Evolutionary conservation across 139 green algal genomes (phyloP), one percentile per base, ranked within the genome.

Genomic region (Chlamydomonas schloesseri): DNA sequence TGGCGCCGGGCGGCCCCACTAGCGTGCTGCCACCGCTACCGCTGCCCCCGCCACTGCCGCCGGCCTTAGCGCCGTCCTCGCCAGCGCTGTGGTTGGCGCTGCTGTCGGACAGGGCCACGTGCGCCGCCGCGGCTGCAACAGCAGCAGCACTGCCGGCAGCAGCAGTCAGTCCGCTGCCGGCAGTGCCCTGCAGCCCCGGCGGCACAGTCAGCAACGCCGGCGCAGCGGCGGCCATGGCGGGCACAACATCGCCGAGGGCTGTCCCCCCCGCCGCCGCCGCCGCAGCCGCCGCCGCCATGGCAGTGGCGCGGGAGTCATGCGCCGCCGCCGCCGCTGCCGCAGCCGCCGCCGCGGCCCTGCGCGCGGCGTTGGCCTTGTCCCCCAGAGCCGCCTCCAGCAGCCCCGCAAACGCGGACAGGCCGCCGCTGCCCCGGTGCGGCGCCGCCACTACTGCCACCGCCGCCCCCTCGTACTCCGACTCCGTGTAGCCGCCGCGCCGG

Each of bases 91-190:
- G 60, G 23, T 18, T 68, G 24, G 37, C 76, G 37, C 76, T 83
- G 76, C 76, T 83, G 60, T 83, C 76, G 3, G 76, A 83, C 15
- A 83, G 36, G 2, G 60, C 76, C 76, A 83, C 76, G 31, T 83
- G 76, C 5, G 60, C 75, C 3, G 57, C 55, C 20, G 47, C 29
- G n/a, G 36, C 55, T 17, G 76, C 21, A 42, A 29, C 74, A 33
- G 17, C 74, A 33, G 24, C n/a, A 57, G 55, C 58, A n/a, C 24
- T 36, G 46, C 15, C 76, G 37, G 20, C 34, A 13, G 57, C 74
- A 36, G 2, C 64, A 2, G 64, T 36, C 64, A 33, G 64, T 5
- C 26, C 24, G 13, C 2, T 18, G 29, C 20, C 17, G 55, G 8
- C 55, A 26, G 10, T 11, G 18, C 18, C 55, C 11, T 21, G 50